phyloP scores from a whole-genome alignment of 2,329 filamentous ascomycete genomes.

The Alternaria brassicae region DNA sequence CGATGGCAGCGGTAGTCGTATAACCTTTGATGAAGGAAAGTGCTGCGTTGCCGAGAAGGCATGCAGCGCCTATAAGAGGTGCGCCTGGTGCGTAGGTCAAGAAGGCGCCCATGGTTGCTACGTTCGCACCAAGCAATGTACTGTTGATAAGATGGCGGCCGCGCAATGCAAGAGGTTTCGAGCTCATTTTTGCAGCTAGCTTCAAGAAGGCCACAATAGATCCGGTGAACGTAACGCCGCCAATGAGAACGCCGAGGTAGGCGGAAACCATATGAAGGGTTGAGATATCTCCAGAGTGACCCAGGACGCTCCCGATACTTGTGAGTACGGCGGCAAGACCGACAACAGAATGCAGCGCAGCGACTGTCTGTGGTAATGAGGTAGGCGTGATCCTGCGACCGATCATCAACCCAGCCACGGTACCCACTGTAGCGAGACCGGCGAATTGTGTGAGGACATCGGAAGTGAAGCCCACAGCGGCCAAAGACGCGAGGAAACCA shows the following conservation, averaged over 20 bases:
- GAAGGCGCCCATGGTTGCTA: slow-evolving; percentile 84
- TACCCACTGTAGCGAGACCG: slow-evolving; percentile 75
- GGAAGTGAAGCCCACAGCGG: slow-evolving; percentile 79
- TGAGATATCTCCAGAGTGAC: slow-evolving; percentile 73
- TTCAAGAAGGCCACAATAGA: slow-evolving; percentile 91
- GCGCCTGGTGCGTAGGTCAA: slow-evolving; percentile 81
- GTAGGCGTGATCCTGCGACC: slow-evolving; percentile 88
- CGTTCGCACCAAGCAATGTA: slow-evolving; percentile 75
- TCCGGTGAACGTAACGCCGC: slow-evolving; percentile 86
- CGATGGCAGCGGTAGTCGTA: slow-evolving; percentile 86
- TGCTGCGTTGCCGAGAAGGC: slow-evolving; percentile 75
- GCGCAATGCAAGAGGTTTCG: slow-evolving; percentile 73
- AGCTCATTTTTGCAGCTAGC: slow-evolving; percentile 81
- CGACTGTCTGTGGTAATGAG: slow-evolving; percentile 86
- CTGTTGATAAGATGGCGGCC: slow-evolving; percentile 79
- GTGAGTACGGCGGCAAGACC: slow-evolving; percentile 88
- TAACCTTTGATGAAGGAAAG: slow-evolving; percentile 86
- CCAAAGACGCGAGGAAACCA: slow-evolving; percentile 81
- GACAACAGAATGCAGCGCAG: slow-evolving; percentile 87
- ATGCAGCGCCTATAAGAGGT: slow-evolving; percentile 78
- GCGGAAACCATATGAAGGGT: slow-evolving; percentile 85
- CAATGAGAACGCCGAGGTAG: slow-evolving; percentile 85
- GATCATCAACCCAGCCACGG: slow-evolving; percentile 74
- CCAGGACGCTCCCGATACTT: slow-evolving; percentile 85
- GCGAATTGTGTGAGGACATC: slow-evolving; percentile 82